Percentiles rank a stretch among this genome's conserved stretches.
These are phyloP conservation scores for Podospora comata DNA, from an alignment of 495 filamentous ascomycete genomes.

Conservation along the genomic window DNA sequence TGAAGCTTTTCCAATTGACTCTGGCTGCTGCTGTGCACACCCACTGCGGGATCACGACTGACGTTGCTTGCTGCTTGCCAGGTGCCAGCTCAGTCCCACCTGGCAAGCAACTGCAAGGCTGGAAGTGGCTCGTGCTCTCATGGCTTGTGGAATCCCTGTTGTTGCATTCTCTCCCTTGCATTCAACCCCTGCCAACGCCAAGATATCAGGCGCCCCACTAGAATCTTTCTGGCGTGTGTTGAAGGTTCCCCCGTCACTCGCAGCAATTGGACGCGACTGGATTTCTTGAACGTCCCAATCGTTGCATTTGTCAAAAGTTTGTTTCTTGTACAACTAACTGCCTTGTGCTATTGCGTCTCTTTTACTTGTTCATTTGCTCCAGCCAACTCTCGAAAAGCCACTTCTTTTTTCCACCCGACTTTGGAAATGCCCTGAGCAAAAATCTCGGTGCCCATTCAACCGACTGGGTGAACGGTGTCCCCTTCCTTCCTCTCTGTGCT, in stretches of 20 bases:
- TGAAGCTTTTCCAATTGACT: background rate
- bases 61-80: background rate
- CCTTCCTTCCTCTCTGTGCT: background rate
- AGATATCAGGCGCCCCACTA: slow-evolving; percentile 10
- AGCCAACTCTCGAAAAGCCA: background rate
- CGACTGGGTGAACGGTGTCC: background rate
- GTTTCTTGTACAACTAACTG: background rate
- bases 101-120: background rate
- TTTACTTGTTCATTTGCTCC: background rate
- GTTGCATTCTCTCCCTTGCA: slow-evolving; percentile 5
- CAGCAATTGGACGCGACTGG: background rate
- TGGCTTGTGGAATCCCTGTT: slow-evolving; percentile 1
- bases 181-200: slow-evolving; percentile 4
- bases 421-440: background rate
- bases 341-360: background rate
- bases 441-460: background rate
- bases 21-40: background rate
- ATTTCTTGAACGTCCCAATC: background rate
- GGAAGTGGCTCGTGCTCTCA: background rate
- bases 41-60: background rate
- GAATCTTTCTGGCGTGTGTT: slow-evolving; percentile 10
- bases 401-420: background rate
- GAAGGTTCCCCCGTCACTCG: background rate
- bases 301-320: background rate
- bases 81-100: background rate